These are phyloP conservation scores for Diaporthe citri DNA, from an alignment of 2,329 filamentous ascomycete species.

Conservation along the genomic window DNA sequence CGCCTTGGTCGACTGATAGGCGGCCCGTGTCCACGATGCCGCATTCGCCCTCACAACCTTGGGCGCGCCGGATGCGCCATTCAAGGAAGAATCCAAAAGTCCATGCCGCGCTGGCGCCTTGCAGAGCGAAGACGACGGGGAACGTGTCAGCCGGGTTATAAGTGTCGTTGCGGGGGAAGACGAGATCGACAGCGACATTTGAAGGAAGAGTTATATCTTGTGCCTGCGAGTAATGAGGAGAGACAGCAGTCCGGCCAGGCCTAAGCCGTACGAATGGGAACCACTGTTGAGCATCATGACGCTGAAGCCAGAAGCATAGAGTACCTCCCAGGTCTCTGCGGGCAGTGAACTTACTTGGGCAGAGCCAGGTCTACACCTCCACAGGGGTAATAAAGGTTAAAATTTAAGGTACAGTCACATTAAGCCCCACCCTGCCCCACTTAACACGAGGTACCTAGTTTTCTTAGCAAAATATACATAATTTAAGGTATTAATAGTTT, in stretches of 20 bases:
- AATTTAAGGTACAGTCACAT: no score
- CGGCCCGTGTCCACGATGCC: conserved; percentile 17
- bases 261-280: neutral
- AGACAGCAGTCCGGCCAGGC: neutral
- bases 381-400: no score
- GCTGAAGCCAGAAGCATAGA: neutral
- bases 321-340: accelerated
- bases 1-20: conserved; percentile 1
- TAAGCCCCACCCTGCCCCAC: no score
- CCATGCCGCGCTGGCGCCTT: conserved; percentile 42
- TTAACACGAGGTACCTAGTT: no score
- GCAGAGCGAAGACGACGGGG: conserved; percentile 48
- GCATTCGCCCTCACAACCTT: conserved; percentile 9
- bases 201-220: conserved; percentile 46
- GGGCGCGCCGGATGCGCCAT: conserved; percentile 5
- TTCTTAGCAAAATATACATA: no score
- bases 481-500: no score
- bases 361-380: conserved; percentile 7
- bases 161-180: conserved; percentile 50
- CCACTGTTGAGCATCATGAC: neutral
- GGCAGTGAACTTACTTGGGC: neutral
- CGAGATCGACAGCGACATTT: conserved; percentile 45
- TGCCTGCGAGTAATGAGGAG: neutral
- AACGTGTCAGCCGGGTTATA: conserved; percentile 45
- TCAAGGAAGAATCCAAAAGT: conserved; percentile 19